Evolutionary conservation across 2,329 filamentous ascomycete species (phyloP).

Genomic region (Colletotrichum truncatum): DNA sequence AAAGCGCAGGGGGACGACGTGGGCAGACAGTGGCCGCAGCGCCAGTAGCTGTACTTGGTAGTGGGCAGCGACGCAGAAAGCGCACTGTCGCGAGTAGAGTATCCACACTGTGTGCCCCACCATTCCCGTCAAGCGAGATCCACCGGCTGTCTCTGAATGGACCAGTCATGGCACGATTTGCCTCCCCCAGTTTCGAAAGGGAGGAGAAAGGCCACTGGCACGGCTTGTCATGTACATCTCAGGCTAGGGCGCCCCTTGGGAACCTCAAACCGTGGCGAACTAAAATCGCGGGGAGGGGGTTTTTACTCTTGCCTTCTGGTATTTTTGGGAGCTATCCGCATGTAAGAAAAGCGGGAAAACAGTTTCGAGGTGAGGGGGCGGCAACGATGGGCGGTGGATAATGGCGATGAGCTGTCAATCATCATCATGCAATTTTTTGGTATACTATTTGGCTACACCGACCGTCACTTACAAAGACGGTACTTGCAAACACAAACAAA

Average conservation of each 20-base stretch:
- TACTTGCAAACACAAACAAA: background rate
- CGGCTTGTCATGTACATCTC: background rate
- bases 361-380: too few species aligned
- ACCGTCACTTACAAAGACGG: too few species aligned
- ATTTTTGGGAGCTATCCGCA: too few species aligned
- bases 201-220: conserved; percentile 8
- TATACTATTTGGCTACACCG: too few species aligned
- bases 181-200: conserved; percentile 29
- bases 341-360: too few species aligned
- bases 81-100: too few species aligned
- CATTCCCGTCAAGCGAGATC: conserved; percentile 15
- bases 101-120: background rate
- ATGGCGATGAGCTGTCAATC: too few species aligned
- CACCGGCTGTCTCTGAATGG: background rate
- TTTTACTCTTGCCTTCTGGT: too few species aligned
- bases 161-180: background rate
- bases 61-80: too few species aligned
- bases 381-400: too few species aligned
- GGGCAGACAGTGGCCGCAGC: background rate
- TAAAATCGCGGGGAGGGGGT: conserved; percentile 27
- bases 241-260: conserved; percentile 4
- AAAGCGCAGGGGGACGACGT: background rate
- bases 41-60: rapidly evolving
- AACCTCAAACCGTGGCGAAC: conserved; percentile 27
- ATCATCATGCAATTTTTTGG: too few species aligned